Evolutionary conservation across 495 filamentous ascomycete species (phyloP).

Genomic region (Lasiosphaeria ovina): DNA sequence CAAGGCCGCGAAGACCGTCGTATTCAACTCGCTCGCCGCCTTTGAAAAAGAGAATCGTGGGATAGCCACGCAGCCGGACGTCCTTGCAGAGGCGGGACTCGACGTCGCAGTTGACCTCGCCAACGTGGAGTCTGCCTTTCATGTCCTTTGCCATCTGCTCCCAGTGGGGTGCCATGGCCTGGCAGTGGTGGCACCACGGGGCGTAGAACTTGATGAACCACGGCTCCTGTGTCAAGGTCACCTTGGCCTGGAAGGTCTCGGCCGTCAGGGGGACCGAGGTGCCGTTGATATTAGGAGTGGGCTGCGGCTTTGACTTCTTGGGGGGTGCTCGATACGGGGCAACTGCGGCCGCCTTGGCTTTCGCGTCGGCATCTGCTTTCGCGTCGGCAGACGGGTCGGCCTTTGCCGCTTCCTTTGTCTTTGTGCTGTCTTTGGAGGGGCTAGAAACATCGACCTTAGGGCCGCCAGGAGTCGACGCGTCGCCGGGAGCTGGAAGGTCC

Average conservation of each 20-base stretch:
- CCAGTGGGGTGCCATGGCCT: conserved; percentile 89
- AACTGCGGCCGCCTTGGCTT: conserved; percentile 3
- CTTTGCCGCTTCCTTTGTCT: conserved; percentile 13
- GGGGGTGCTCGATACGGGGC: conserved; percentile 13
- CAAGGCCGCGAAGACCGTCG: conserved; percentile 85
- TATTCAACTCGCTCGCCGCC: conserved; percentile 92
- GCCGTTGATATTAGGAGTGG: conserved; percentile 70
- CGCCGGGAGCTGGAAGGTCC: conserved; percentile 41
- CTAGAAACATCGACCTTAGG: conserved; percentile 9
- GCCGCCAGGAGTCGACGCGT: conserved; percentile 12
- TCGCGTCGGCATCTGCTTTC: conserved; percentile 17
- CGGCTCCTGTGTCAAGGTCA: conserved; percentile 82
- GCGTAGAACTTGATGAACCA: conserved; percentile 99
- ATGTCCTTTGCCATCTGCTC: conserved; percentile 84
- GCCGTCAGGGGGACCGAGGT: conserved; percentile 71
- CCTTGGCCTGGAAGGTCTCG: conserved; percentile 80
- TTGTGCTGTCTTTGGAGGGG: not conserved
- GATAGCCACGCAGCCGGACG: conserved; percentile 71
- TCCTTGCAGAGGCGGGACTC: conserved; percentile 88
- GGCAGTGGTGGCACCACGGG: conserved; percentile 94
- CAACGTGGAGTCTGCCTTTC: conserved; percentile 82
- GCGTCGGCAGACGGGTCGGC: conserved; percentile 20
- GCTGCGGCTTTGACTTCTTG: conserved; percentile 44
- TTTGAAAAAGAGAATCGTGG: conserved; percentile 89
- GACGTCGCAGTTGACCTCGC: conserved; percentile 91